Conservation (phyloP, 306 rosid species). For the Citrullus mucosospermus region DNA sequence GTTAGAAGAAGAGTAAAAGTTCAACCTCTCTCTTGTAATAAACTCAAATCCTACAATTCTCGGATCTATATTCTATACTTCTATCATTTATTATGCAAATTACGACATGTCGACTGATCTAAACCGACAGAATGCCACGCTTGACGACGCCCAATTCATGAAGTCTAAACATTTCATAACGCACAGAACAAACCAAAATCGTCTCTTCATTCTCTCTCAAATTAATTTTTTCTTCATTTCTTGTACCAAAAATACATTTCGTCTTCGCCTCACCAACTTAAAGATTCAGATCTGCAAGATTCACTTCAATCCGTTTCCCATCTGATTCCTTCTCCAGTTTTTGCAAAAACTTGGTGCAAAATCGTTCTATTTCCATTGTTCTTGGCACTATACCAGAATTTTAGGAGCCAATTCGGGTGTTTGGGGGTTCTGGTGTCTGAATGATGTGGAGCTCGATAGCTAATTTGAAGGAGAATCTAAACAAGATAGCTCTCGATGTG, state of each 20-base stretch:
- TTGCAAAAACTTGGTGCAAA: neutral
- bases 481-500: slow-evolving; percentile 79
- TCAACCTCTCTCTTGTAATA: no score
- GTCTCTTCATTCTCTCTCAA: neutral
- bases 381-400: neutral
- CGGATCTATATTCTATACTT: neutral
- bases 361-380: neutral
- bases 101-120: neutral
- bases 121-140: neutral
- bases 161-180: neutral
- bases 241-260: neutral
- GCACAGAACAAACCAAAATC: neutral
- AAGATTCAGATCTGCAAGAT: neutral
- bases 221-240: neutral
- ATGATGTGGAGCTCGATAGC: slow-evolving; percentile 79
- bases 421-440: slow-evolving; percentile 10
- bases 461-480: slow-evolving; percentile 72
- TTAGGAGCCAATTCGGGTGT: neutral
- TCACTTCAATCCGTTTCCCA: neutral
- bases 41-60: no score
- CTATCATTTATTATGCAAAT: neutral
- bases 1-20: no score
- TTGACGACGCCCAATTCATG: neutral
- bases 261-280: neutral
- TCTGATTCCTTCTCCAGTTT: neutral